Evolutionary conservation across 495 filamentous ascomycete genomes (phyloP).

Genomic region (Aspergillus haitiensis): DNA sequence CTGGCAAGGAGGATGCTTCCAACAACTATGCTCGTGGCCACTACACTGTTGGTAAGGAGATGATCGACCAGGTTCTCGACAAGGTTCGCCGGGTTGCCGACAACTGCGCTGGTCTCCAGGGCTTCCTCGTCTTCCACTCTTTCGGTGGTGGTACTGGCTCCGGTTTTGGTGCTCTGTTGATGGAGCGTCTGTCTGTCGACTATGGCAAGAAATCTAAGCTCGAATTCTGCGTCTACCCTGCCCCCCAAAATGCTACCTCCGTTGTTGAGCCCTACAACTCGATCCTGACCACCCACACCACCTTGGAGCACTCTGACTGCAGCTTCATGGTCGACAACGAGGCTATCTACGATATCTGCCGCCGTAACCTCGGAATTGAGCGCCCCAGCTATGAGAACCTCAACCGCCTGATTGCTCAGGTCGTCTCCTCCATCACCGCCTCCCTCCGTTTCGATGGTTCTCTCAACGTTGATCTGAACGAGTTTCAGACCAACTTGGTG

Average conservation of each 20-base stretch:
- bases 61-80: constrained; percentile 96
- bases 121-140: constrained; percentile 99
- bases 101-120: constrained; percentile 95
- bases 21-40: constrained; percentile 99
- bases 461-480: constrained; percentile 98
- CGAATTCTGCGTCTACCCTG: constrained; percentile 98
- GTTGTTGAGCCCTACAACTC: constrained; percentile 99
- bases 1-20: constrained; percentile 98
- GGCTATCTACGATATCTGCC: constrained; percentile 99
- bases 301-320: constrained; percentile 98
- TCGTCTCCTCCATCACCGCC: constrained; percentile 97
- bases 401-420: constrained; percentile 97
- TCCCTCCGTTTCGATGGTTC: constrained; percentile 98
- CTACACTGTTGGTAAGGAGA: constrained; percentile 98
- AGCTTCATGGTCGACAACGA: constrained; percentile 99
- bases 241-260: constrained; percentile 92
- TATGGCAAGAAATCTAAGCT: constrained; percentile 99
- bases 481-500: constrained; percentile 99
- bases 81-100: constrained; percentile 94
- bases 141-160: constrained; percentile 99
- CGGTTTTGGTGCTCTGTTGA: constrained; percentile 94
- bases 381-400: constrained; percentile 97
- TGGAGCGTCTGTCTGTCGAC: constrained; percentile 96
- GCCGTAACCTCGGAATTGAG: constrained; percentile 93
- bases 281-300: constrained; percentile 97